Evolutionary conservation across 2,329 filamentous ascomycete genomes (phyloP), one percentile per base, ranked within the genome.

Genomic region (Aspergillus ruber): DNA sequence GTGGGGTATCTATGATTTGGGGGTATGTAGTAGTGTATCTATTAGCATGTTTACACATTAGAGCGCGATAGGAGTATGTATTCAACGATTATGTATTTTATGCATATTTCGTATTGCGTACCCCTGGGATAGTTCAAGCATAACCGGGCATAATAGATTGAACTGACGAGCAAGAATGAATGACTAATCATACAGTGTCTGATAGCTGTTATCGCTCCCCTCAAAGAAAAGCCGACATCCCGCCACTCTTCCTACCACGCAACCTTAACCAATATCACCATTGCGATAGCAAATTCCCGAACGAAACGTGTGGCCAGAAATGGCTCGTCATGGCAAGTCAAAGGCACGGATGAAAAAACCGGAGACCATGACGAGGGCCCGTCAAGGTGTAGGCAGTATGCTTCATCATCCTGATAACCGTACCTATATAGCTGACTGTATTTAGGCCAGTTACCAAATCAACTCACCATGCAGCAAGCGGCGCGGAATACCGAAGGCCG

Each of bases 401-500:
- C 12, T 38, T 43, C 9, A 15, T 10, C 7, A 21, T 18, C 9
- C 35, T 17, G 36, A 20, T 20, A 18, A 20, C 36, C 36, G 13
- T 35, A 20, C 12, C 17, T 39, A 6, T 35, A 17, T 8, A 17
- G 32, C 55, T 54, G 44, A 58, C 46, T 7, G 18, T 17, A 32
- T 13, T 4, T 36, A 56, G 58, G 56, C 33, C 33, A 39, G 43
- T 43, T 51, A 51, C 45, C 56, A 59, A 54, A 51, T 21, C 51
- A 55, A 23, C 53, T 69, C 47, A 77, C 76, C 1, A 71, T 84
- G 63, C 71, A 73, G 52, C 76, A 84, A 54, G 80, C 82, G 64
- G 80, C 79, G 32, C 73, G 72, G 18, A 81, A 80, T 56, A 81
- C 78, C 10, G 77, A 76, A 58, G 71, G 66, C 15, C 74, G 78